A percentile compares a stretch with the other conserved stretches of the same genome.
These are phyloP conservation scores for Russula lepida DNA, from an alignment of 768 basidiomycete species.

Conservation along the genomic window DNA sequence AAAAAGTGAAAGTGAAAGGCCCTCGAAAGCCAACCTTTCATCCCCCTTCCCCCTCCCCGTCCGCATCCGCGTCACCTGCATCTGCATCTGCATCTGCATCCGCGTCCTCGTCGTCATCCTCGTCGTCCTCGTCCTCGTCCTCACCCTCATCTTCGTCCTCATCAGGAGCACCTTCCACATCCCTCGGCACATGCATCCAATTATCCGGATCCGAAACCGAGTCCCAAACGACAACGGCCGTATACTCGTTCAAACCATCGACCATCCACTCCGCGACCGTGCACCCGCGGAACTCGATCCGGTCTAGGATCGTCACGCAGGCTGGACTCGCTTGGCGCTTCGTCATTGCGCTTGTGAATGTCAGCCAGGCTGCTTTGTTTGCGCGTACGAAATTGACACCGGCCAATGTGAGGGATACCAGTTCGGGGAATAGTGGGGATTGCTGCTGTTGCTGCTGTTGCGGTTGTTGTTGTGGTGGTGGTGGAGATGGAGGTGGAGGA, in stretches of 20 bases:
- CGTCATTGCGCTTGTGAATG: not conserved
- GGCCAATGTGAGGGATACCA: conserved; percentile 9
- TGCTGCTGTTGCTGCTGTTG: not conserved
- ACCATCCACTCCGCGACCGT: conserved; percentile 8
- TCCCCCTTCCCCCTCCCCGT: not conserved
- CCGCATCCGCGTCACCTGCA: too few species aligned
- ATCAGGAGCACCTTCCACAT: not conserved
- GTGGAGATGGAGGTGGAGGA: not conserved
- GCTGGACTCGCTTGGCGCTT: conserved; percentile 9
- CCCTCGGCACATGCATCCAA: conserved; percentile 13
- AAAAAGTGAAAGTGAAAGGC: not conserved
- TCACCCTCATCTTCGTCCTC: not conserved
- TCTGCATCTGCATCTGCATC: too few species aligned
- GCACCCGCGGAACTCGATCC: conserved; percentile 13
- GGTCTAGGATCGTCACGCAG: conserved; percentile 15
- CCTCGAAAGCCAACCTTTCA: not conserved
- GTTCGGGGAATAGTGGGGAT: not conserved
- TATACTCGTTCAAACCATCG: conserved; percentile 7
- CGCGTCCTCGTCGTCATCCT: too few species aligned
- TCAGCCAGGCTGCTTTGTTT: not conserved
- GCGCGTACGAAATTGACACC: conserved; percentile 12
- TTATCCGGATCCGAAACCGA: conserved; percentile 10
- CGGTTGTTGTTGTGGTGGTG: not conserved
- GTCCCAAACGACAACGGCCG: conserved; percentile 16
- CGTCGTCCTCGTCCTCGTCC: not conserved